Evolutionary conservation across 2,329 filamentous ascomycete species (phyloP), one percentile per base, ranked within the genome.

Genomic region (Phialophora verrucosa): DNA sequence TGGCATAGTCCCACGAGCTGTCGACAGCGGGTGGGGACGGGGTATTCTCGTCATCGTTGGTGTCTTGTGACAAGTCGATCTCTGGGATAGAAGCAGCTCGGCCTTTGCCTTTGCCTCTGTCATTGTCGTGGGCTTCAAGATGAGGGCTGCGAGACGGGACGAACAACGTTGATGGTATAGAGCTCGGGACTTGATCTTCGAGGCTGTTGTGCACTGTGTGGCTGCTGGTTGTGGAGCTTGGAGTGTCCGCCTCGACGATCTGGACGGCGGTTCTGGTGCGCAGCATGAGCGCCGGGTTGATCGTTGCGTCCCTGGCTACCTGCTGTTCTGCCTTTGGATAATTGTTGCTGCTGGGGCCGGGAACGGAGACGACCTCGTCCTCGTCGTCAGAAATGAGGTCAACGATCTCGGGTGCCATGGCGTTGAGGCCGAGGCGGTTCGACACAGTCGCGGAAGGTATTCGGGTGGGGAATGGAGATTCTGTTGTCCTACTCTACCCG

Each of bases 51-150:
- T 58, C 29, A 12, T 58, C 35, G 14, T 47, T 29, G 55, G 64
- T 56, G 17, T 59, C 62, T n/a, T 58, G 35, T n/a, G 63, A 68
- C 2, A 68, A 20, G 35, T 68, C 63, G 44, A 66, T 58, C 20
- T 56, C 60, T 7, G 66, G 25, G 23, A 65, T 54, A n/a, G 49
- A 32, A 10, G 27, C n/a, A 20, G 49, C 58, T 29, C 62, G 54
- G 11, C 56, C 44, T 49, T 59, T 62, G 17, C 59, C 59, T 49
- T 63, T 67, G 42, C 51, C 25, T 23, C 53, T 62, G 27, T 44
- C 38, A 17, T 8, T 44, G 6, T 35, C n/a, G 57, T 58, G 6
- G 14, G 6, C 6, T 7, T 44, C 38, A 44, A n/a, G 38, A 8
- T 20, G 17, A 44, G 38, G 42, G 29, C 44, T 59, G 11, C 56